Percentiles rank a stretch among this genome's conserved stretches.
phyloP scores from a whole-genome alignment of 148 eudicot genomes.

The Pharnaceum exiguum region DNA sequence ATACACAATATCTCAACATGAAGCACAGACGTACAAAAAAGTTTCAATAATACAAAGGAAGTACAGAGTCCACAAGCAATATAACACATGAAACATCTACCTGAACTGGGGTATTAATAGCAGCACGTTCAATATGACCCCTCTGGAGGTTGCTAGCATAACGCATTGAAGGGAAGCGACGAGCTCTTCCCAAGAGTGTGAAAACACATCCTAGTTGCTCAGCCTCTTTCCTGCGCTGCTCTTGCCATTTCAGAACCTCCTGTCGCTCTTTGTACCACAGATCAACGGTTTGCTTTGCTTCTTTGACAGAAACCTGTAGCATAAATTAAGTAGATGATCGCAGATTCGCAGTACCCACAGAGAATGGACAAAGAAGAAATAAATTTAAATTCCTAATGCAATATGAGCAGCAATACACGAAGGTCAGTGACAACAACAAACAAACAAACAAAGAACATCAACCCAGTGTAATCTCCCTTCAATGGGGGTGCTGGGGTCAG shows the following conservation, averaged over 20 bases:
- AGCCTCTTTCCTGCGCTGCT: conserved; percentile 69
- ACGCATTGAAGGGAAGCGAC: conserved; percentile 60
- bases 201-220: conserved; percentile 37
- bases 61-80: background rate
- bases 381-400: no score
- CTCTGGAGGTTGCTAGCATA: conserved; percentile 36
- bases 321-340: background rate
- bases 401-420: no score
- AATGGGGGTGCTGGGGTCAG: no score
- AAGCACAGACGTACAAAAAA: background rate
- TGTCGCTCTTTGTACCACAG: conserved; percentile 86
- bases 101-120: conserved; percentile 98
- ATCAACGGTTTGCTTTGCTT: conserved; percentile 88
- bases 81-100: conserved; percentile 21
- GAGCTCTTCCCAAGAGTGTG: conserved; percentile 84
- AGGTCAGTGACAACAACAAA: no score
- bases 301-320: conserved; percentile 71
- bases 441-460: no score
- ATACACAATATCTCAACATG: background rate
- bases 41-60: background rate
- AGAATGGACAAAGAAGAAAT: background rate
- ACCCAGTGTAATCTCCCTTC: no score
- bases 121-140: conserved; percentile 94
- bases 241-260: conserved; percentile 86
- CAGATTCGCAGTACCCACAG: background rate